Conservation (phyloP, 176 grass and related monocot genomes). For the Eremochloa ophiuroides region DNA sequence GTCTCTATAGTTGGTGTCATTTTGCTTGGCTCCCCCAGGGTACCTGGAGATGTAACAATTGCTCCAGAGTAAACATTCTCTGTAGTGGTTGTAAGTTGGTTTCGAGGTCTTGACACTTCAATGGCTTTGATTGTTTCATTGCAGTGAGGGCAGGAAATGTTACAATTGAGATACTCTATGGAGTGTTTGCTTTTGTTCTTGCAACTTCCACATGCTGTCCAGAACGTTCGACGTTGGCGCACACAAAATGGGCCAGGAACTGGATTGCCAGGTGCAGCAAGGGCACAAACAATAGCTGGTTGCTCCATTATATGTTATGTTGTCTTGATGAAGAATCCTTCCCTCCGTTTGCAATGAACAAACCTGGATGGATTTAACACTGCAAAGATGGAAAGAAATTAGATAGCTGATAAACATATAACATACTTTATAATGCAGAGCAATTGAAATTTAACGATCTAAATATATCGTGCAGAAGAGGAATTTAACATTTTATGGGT, state of each 20-base stretch:
- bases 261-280: neutral
- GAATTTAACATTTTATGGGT: too few species aligned
- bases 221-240: neutral
- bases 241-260: neutral
- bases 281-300: neutral
- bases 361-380: neutral
- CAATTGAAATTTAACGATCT: too few species aligned
- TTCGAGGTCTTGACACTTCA: neutral
- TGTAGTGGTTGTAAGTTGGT: neutral
- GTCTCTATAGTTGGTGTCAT: neutral
- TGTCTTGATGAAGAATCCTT: neutral
- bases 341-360: too few species aligned
- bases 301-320: neutral
- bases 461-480: too few species aligned
- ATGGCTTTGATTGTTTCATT: neutral
- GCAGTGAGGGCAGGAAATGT: neutral
- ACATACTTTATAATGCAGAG: too few species aligned
- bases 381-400: neutral
- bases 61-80: neutral
- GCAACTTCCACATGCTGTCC: neutral
- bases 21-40: neutral
- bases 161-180: neutral
- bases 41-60: neutral
- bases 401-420: neutral
- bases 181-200: neutral